Conservation (phyloP, 257 asterid genomes). For the Solanum rostratum region DNA sequence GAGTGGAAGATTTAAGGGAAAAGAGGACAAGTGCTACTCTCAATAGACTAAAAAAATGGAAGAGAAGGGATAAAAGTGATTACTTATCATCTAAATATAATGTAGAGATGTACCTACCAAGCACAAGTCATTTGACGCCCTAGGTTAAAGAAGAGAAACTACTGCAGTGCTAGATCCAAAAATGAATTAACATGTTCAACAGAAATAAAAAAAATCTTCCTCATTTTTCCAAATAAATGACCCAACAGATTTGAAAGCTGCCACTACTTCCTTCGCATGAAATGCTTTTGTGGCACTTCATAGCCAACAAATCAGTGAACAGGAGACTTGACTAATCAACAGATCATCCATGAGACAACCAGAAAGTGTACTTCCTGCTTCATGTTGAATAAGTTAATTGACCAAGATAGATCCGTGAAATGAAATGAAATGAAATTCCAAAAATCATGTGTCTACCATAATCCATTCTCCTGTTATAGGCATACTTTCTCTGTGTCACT, state of each 20-base stretch:
- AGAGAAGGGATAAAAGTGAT: neutral
- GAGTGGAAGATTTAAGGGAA: neutral
- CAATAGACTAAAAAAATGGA: neutral
- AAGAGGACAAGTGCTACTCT: neutral
- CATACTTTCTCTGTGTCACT: neutral
- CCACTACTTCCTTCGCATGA: neutral
- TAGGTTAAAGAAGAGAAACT: neutral
- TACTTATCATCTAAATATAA: neutral
- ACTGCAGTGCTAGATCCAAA: neutral
- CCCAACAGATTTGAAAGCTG: neutral
- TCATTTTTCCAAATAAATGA: neutral
- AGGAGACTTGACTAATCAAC: neutral
- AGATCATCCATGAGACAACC: neutral
- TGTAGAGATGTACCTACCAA: neutral
- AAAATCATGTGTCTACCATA: neutral
- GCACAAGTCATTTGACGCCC: neutral
- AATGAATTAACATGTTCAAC: neutral
- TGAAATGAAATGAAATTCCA: neutral
- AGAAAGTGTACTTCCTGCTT: neutral
- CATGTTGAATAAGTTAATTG: neutral
- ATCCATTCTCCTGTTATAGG: neutral
- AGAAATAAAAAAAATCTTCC: neutral
- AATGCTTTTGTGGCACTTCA: neutral
- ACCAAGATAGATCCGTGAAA: neutral
- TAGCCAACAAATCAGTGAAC: neutral